A percentile compares a stretch with the other conserved stretches of the same genome.
Evolutionary conservation across 2,329 filamentous ascomycete species (phyloP).

Genomic region (Juglanconis juglandina): DNA sequence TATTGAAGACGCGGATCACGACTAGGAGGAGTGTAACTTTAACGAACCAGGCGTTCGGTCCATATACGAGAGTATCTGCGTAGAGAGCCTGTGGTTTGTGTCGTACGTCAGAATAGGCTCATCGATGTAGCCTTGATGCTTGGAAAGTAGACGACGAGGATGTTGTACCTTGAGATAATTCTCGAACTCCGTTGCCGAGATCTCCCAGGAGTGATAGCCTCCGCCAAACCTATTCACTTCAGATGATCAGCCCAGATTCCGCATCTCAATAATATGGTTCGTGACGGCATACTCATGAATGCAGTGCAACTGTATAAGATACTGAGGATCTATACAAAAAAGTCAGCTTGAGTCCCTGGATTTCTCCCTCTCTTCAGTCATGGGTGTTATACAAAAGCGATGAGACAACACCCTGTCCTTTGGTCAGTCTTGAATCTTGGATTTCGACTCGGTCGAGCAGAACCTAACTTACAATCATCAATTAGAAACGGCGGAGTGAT

Average conservation of each 20-base stretch:
- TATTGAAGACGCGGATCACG: conserved; percentile 6
- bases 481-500: background rate
- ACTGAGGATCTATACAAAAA: conserved; percentile 1
- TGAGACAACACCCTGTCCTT: background rate
- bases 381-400: conserved; percentile 1
- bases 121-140: background rate
- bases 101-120: background rate
- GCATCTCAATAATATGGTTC: background rate
- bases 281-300: background rate
- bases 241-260: background rate
- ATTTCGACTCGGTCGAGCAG: background rate
- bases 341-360: background rate
- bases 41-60: conserved; percentile 10
- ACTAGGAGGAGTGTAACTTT: conserved; percentile 7
- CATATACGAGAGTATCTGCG: conserved; percentile 8
- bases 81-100: conserved; percentile 1
- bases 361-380: background rate
- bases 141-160: background rate
- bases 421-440: background rate
- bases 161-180: conserved; percentile 8
- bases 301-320: conserved; percentile 5
- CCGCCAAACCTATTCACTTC: conserved; percentile 5
- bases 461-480: conserved; percentile 5
- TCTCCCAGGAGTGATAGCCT: conserved; percentile 8
- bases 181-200: background rate